These are phyloP conservation scores for Ambrosia trifida DNA, from an alignment of 129 eudicot genomes.

Conservation along the genomic window DNA sequence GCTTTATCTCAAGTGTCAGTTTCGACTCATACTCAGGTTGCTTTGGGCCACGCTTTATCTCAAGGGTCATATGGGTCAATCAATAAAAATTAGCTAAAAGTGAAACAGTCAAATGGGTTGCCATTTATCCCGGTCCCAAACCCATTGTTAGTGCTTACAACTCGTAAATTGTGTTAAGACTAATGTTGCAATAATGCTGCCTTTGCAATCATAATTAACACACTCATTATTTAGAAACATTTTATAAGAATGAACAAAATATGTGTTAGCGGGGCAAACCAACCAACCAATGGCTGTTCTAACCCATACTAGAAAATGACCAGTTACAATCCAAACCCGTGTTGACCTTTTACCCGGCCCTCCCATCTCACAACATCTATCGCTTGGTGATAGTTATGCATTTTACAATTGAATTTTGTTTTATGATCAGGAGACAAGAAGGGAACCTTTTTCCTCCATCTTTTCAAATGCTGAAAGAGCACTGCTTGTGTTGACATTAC, in stretches of 20 bases:
- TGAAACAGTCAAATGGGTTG: too few relatives aligned
- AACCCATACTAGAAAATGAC: background rate
- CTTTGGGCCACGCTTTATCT: background rate
- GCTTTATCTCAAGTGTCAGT: background rate
- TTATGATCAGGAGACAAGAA: constrained; percentile 10
- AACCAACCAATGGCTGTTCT: too few relatives aligned
- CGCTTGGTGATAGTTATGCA: background rate
- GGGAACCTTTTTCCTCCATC: constrained; percentile 95
- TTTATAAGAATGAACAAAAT: too few relatives aligned
- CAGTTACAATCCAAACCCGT: background rate
- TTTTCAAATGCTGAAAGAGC: constrained; percentile 99
- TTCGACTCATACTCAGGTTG: background rate
- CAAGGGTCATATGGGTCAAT: background rate
- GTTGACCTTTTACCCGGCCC: background rate
- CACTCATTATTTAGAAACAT: too few relatives aligned
- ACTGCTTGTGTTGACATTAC: constrained; percentile 91
- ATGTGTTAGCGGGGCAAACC: too few relatives aligned
- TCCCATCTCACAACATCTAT: background rate
- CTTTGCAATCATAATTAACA: too few relatives aligned
- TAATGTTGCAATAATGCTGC: too few relatives aligned
- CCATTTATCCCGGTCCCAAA: too few relatives aligned
- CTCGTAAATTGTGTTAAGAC: too few relatives aligned
- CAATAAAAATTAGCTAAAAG: too few relatives aligned
- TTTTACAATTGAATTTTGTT: background rate
- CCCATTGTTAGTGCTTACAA: too few relatives aligned